Percentiles rank a stretch among this genome's conserved stretches.
Evolutionary conservation across 2,329 filamentous ascomycete genomes (phyloP).

Genomic region (Penicillium sp.): DNA sequence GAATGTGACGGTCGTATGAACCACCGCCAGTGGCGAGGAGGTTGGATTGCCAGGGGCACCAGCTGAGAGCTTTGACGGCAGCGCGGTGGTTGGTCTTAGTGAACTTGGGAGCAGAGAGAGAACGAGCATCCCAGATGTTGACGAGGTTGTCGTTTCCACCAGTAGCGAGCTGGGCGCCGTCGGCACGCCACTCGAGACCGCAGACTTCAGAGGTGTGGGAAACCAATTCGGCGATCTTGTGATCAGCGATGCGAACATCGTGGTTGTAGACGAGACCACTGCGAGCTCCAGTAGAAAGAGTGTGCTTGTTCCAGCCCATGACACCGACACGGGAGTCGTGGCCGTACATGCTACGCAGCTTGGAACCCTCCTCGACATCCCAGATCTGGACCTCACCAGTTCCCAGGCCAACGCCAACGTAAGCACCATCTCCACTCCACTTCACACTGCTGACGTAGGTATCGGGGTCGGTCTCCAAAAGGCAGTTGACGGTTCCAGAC

Average conservation of each 20-base stretch:
- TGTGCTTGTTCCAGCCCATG: constrained; percentile 99
- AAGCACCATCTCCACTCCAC: constrained; percentile 96
- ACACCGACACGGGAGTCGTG: constrained; percentile 96
- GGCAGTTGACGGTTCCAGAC: constrained; percentile 81
- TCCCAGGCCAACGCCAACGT: constrained; percentile 91
- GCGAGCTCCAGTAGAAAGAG: constrained; percentile 90
- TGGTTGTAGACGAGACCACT: constrained; percentile 97
- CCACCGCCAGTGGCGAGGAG: constrained; percentile 94
- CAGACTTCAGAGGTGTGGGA: constrained; percentile 98
- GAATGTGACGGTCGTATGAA: constrained; percentile 95
- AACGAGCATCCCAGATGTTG: constrained; percentile 97
- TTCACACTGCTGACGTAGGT: constrained; percentile 98
- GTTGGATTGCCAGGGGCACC: constrained; percentile 99
- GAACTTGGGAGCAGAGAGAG: constrained; percentile 91
- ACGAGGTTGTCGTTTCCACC: constrained; percentile 99
- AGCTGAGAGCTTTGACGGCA: constrained; percentile 95
- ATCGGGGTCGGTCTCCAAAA: constrained; percentile 83
- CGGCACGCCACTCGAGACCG: constrained; percentile 94
- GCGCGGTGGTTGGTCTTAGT: constrained; percentile 99
- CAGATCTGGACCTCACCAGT: constrained; percentile 98
- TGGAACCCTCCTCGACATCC: constrained; percentile 92
- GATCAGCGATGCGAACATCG: constrained; percentile 93
- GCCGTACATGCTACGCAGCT: constrained; percentile 97
- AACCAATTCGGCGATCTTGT: constrained; percentile 96
- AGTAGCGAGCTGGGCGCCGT: constrained; percentile 94